Evolutionary conservation across 495 filamentous ascomycete genomes (phyloP), one percentile per base, ranked within the genome.

Genomic region (Viridothelium virens): DNA sequence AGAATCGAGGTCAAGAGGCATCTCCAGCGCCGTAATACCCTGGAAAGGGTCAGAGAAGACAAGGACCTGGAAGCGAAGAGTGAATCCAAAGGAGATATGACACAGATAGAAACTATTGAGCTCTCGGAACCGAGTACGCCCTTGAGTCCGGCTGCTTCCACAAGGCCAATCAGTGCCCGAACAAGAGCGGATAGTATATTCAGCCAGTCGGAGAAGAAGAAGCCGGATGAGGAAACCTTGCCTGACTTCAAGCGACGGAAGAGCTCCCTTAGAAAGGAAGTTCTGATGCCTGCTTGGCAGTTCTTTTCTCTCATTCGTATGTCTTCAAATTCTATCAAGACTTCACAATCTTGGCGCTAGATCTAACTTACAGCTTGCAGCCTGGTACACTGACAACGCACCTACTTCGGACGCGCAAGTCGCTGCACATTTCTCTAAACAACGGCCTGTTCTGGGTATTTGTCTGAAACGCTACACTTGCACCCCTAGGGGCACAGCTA

Each of bases 251-350:
- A 37, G n/a, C 33, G 46, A 14, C 76, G 81, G 33, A 79, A 75
- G 65, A 79, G 81, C 44, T 81, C 79, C 36, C 77, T 89, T 39
- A 81, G 88, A 44, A 94, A 89, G 73, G 91, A 94, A 72, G 88
- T 97, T 14, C 85, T 93, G 74, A 96, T 98, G 82, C 94, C 93
- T 12, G 94, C 94, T 12, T 98, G 93, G 93, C 94, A 96, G 71
- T 97, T 98, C 72, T 97, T 96, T 76, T 89, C 86, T 72, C 77
- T 96, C 47, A 92, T 95, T 65, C 91, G 89, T 90, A 77, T 68
- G 87, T 53, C 11, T 53, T 53, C 5, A n/a, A 14, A 18, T 9
- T 46, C 14, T 9, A 16, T 16, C 78, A 31, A n/a, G 11, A 18
- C 1, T 56, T 68, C 36, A 46, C 38, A 31, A 4, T 50, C 12